Percentiles rank a stretch among this genome's conserved stretches.
Conservation (phyloP, 495 filamentous ascomycete genomes). For the Aspergillus ellipticus region DNA sequence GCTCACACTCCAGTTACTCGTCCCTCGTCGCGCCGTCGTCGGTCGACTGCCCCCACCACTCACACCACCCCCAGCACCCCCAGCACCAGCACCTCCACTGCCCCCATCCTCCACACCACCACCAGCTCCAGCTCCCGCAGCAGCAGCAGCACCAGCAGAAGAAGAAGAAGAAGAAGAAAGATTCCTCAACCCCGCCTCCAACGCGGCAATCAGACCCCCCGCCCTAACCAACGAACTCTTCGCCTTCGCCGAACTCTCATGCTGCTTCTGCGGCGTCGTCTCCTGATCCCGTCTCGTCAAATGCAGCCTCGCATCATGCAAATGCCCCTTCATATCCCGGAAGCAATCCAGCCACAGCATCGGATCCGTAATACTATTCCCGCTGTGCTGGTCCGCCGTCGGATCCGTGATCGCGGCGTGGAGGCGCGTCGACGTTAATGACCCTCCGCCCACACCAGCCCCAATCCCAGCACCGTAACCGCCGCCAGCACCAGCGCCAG, state of each 20-base stretch:
- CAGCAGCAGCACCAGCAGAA: not conserved
- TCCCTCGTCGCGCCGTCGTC: not conserved
- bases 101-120: constrained; percentile 7
- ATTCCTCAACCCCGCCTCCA: constrained; percentile 69
- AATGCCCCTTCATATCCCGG: constrained; percentile 71
- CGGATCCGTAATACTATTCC: constrained; percentile 60
- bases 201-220: constrained; percentile 57
- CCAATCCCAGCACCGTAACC: constrained; percentile 35
- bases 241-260: constrained; percentile 76
- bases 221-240: constrained; percentile 79
- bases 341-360: constrained; percentile 84
- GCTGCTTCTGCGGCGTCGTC: constrained; percentile 58
- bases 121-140: constrained; percentile 1
- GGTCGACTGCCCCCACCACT: not conserved
- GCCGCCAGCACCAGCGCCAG: too few species aligned
- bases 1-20: constrained; percentile 19
- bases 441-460: constrained; percentile 29
- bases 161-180: constrained; percentile 22
- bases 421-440: constrained; percentile 28
- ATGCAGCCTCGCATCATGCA: constrained; percentile 77
- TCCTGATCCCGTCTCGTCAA: constrained; percentile 75
- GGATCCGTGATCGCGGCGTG: constrained; percentile 44
- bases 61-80: constrained; percentile 12
- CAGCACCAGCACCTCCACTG: not conserved
- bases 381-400: constrained; percentile 20